Percentiles rank a stretch among this genome's conserved stretches.
phyloP scores from a whole-genome alignment of 2,329 filamentous ascomycete genomes.

The Boeremia lycopersici region DNA sequence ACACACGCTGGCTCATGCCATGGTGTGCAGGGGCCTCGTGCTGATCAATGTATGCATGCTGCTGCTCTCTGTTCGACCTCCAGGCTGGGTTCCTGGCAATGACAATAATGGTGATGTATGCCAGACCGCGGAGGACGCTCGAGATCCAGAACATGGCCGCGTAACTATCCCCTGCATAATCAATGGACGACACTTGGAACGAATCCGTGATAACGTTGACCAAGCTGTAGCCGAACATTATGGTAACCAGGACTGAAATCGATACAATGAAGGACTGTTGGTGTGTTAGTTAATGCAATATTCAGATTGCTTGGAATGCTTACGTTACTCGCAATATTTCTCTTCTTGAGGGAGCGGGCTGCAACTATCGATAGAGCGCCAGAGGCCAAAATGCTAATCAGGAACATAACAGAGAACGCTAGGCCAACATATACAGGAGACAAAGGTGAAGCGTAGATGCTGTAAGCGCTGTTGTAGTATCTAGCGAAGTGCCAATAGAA shows the following conservation, averaged over 20 bases:
- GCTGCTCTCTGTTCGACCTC: not conserved
- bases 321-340: slow-evolving; percentile 1
- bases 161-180: not conserved
- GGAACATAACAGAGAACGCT: not conserved
- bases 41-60: slow-evolving; percentile 1
- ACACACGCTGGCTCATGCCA: not conserved
- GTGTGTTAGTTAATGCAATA: not conserved
- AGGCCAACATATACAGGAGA: not conserved
- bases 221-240: not conserved
- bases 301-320: not conserved
- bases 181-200: not conserved
- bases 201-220: not conserved
- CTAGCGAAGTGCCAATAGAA: not conserved
- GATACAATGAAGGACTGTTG: slow-evolving; percentile 6
- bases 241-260: not conserved
- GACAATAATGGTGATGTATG: not conserved
- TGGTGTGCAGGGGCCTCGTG: not conserved
- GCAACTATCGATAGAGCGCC: slow-evolving; percentile 2
- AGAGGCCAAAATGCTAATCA: slow-evolving; percentile 3
- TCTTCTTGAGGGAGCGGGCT: slow-evolving; percentile 4
- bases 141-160: slow-evolving; percentile 1
- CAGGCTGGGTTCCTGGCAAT: slow-evolving; percentile 9
- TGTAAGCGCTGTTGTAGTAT: not conserved
- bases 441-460: not conserved
- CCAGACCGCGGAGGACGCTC: not conserved